Evolutionary conservation across 306 rosid species (phyloP), one percentile per base, ranked within the genome.

Genomic region (Cotoneaster glaucophyllus): DNA sequence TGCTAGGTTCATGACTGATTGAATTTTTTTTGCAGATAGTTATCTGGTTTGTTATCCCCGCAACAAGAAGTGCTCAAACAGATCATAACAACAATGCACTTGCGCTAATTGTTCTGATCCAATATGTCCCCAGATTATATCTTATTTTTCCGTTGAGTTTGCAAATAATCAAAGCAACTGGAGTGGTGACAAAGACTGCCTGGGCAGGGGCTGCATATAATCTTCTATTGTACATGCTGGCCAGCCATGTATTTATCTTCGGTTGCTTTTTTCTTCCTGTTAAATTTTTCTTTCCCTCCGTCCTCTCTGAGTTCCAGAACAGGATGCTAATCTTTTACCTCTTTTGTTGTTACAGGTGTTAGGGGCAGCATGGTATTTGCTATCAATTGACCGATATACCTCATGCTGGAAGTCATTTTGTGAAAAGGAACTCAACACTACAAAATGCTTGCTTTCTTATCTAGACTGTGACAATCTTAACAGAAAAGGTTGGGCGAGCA

Each of bases 141-240:
- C 83, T 92, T 91, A 95, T 95, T 75, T 95, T 95, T 81, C 97
- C 98, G 2, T 75, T 92, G 67, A 92, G 99, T 82, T 85, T 92
- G 44, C 92, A 95, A 82, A 83, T 95, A 81, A 84, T 95, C 71
- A 95, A 90, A 84, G 99, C 99, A 81, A 92, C 97, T 44, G 99
- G 99, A 83, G 87, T 92, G 80, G 98, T 95, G 64, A 95, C 98
- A n/a, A 95, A 92, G 84, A 95, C 98, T 77, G 99, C 99, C 58
- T 95, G 97, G 97, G 99, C 97, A 37, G 99, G 99, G 56, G 99
- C 99, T 68, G 99, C 99, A 21, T 95, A 95, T 82, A 95, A 95
- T 85, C 90, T 95, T 64, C 84, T 95, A 73, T 80, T 95, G 57
- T 95, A 87, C 80, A 95, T 95, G 97, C 74, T 95, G 90, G 99